phyloP scores from a whole-genome alignment of 495 filamentous ascomycete genomes.

The Talaromyces thailandensis region DNA sequence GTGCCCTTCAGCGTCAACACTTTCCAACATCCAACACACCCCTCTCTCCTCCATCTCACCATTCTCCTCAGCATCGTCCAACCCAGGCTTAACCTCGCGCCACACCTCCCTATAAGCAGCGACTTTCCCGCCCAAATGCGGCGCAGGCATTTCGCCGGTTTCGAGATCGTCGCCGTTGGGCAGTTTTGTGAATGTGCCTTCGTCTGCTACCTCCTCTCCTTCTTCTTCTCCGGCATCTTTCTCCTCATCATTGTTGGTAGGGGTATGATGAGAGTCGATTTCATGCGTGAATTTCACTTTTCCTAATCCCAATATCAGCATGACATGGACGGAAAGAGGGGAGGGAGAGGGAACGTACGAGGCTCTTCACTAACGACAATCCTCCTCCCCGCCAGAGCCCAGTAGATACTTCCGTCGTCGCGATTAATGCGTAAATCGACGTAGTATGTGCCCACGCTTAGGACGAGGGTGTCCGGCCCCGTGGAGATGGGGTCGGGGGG shows the following conservation, averaged over 20 bases:
- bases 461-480: background rate
- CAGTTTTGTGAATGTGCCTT: constrained; percentile 26
- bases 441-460: background rate
- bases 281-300: constrained; percentile 26
- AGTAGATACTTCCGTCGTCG: background rate
- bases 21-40: background rate
- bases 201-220: constrained; percentile 16
- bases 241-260: background rate
- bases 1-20: background rate
- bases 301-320: background rate
- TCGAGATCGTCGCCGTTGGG: constrained; percentile 35
- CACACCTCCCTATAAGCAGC: constrained; percentile 32
- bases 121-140: constrained; percentile 24
- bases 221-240: background rate
- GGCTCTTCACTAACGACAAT: background rate
- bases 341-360: background rate
- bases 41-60: too few species aligned
- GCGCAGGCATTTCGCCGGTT: constrained; percentile 28
- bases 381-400: background rate
- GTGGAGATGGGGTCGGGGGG: background rate
- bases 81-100: constrained; percentile 16
- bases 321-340: background rate
- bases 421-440: background rate
- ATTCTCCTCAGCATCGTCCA: background rate
- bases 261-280: constrained; percentile 25